phyloP scores from a whole-genome alignment of 2,329 filamentous ascomycete genomes.

The Penicillium janthinellum region DNA sequence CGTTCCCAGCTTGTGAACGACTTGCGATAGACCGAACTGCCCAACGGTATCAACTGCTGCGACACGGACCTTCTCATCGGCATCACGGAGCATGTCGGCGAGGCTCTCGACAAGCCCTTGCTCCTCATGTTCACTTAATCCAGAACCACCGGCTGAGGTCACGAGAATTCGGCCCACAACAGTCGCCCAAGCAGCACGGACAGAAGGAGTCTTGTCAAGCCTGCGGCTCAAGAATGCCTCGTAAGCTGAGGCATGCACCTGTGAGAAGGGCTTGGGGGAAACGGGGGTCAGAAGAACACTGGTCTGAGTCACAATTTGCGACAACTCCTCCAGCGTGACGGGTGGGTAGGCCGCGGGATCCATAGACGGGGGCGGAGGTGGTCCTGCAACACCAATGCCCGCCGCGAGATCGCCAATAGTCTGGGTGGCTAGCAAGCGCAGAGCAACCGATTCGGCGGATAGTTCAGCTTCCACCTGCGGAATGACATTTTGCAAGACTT shows the following conservation, averaged over 20 bases:
- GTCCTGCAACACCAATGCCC: slow-evolving; percentile 88
- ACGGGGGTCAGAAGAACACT: slow-evolving; percentile 77
- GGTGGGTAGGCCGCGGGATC: slow-evolving; percentile 86
- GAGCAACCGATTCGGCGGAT: slow-evolving; percentile 81
- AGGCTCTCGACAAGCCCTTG: slow-evolving; percentile 71
- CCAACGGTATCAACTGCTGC: slow-evolving; percentile 85
- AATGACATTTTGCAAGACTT: slow-evolving; percentile 88
- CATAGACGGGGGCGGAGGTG: slow-evolving; percentile 69
- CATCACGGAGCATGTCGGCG: slow-evolving; percentile 79
- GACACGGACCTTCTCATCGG: slow-evolving; percentile 86
- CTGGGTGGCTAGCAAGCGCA: slow-evolving; percentile 86
- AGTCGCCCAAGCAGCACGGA: slow-evolving; percentile 84
- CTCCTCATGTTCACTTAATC: slow-evolving; percentile 82
- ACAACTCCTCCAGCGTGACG: slow-evolving; percentile 47
- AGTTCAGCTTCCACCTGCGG: slow-evolving; percentile 92
- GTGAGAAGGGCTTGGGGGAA: slow-evolving; percentile 85
- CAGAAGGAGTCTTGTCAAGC: slow-evolving; percentile 80
- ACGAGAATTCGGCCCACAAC: slow-evolving; percentile 81
- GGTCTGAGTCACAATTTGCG: slow-evolving; percentile 53
- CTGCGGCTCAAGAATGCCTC: slow-evolving; percentile 80
- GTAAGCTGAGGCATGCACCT: slow-evolving; percentile 76
- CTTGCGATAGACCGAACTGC: slow-evolving; percentile 75
- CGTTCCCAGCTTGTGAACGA: slow-evolving; percentile 78
- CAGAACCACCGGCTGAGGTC: slow-evolving; percentile 90
- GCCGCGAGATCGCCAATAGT: slow-evolving; percentile 94